phyloP scores from a whole-genome alignment of 176 grass and related monocot species.

The Otatea glauca region DNA sequence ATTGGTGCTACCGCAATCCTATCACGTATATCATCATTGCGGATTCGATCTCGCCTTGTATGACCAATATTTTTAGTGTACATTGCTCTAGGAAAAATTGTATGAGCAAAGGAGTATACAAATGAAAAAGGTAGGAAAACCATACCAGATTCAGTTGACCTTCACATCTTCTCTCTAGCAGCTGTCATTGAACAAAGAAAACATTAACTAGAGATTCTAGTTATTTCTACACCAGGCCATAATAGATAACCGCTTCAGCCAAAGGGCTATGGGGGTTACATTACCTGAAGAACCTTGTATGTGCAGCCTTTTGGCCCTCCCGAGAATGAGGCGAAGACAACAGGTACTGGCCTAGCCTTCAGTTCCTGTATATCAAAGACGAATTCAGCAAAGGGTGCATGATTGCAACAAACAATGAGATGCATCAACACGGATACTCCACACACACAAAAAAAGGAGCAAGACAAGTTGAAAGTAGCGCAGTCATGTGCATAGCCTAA shows the following conservation, averaged over 20 bases:
- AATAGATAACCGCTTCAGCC: conserved; percentile 32
- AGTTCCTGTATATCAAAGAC: conserved; percentile 64
- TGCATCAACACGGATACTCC: neutral
- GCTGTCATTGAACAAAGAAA: conserved; percentile 51
- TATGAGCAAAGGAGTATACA: neutral
- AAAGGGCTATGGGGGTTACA: conserved; percentile 13
- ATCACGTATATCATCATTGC: no score
- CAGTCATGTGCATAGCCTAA: neutral
- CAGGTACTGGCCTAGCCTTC: conserved; percentile 61
- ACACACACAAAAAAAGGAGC: neutral
- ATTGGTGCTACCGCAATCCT: no score
- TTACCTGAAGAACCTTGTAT: conserved; percentile 95
- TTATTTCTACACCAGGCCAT: neutral
- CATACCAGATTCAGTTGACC: conserved; percentile 71
- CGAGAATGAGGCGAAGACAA: conserved; percentile 85
- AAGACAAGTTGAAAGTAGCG: conserved; percentile 4
- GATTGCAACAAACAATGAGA: neutral
- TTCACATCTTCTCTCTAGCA: conserved; percentile 70
- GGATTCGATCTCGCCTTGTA: no score
- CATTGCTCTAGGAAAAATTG: conserved; percentile 2
- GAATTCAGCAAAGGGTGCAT: neutral
- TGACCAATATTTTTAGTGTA: neutral
- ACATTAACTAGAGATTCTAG: conserved; percentile 19
- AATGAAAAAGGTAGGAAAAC: conserved; percentile 14
- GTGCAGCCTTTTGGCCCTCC: conserved; percentile 93